These are phyloP conservation scores for Lunasporangiospora selenospora DNA, from an alignment of 192 early-diverging fungal genomes.

Conservation along the genomic window DNA sequence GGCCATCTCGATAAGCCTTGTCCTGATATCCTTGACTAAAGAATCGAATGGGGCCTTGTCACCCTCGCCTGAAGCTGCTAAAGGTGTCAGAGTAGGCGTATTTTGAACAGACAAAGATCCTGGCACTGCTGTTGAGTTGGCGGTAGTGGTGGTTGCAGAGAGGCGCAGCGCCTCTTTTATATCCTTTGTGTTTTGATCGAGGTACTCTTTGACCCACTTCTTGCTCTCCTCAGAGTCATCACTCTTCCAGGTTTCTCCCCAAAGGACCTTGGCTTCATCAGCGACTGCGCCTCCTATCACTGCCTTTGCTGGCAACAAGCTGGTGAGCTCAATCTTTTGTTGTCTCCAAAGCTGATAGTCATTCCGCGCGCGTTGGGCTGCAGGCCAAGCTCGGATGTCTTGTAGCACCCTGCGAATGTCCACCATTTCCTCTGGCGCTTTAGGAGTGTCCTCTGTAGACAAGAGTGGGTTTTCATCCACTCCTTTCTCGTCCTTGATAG, in stretches of 20 bases:
- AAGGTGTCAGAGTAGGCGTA: not conserved
- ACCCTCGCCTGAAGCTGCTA: not conserved
- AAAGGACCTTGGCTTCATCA: constrained; percentile 12
- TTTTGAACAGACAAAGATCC: too few species aligned
- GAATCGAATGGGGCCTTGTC: constrained; percentile 11
- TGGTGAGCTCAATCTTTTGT: constrained; percentile 38
- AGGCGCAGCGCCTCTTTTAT: constrained; percentile 14
- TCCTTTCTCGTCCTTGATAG: too few species aligned
- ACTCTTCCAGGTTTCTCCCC: constrained; percentile 35
- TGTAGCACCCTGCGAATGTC: constrained; percentile 28
- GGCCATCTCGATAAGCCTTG: constrained; percentile 31
- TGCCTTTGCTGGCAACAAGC: constrained; percentile 9
- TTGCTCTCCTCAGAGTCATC: constrained; percentile 31
- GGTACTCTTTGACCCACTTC: constrained; percentile 42
- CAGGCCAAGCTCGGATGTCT: constrained; percentile 33
- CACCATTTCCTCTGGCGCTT: constrained; percentile 4
- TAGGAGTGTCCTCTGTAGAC: too few species aligned
- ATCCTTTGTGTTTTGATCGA: constrained; percentile 28
- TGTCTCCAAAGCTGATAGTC: constrained; percentile 31
- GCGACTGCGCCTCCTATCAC: not conserved
- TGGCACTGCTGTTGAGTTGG: not conserved
- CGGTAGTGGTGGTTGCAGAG: constrained; percentile 1
- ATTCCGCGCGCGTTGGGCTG: constrained; percentile 2
- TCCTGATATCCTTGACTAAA: constrained; percentile 18
- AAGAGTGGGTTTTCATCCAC: too few species aligned